Conservation (phyloP, 108 stramenopile species). For the Skeletonema menzelii region DNA sequence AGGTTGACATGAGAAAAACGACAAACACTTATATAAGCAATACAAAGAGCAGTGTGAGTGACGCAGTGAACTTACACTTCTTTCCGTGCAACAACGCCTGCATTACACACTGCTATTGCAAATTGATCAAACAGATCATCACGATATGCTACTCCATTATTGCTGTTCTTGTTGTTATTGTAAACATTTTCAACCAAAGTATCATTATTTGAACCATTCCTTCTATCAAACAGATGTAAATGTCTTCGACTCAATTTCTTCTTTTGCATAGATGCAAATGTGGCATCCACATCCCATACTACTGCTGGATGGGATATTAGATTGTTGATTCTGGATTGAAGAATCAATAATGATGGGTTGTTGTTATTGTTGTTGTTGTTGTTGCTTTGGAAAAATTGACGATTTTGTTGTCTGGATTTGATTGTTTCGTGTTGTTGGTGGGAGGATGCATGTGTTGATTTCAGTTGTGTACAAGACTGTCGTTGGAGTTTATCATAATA, state of each 20-base stretch:
- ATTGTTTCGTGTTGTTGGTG: background rate
- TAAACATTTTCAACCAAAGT: background rate
- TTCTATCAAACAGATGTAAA: slow-evolving; percentile 32
- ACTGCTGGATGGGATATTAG: slow-evolving; percentile 31
- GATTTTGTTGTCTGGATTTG: background rate
- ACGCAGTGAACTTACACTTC: slow-evolving; percentile 27
- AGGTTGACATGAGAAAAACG: no score
- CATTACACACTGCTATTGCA: slow-evolving; percentile 50
- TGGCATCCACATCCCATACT: slow-evolving; percentile 23
- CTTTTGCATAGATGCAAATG: slow-evolving; percentile 37
- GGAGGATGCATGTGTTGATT: background rate
- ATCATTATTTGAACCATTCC: background rate
- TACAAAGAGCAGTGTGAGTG: no score
- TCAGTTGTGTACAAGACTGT: background rate
- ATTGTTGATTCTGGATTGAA: slow-evolving; percentile 17
- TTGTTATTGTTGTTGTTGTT: background rate
- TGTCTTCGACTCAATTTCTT: slow-evolving; percentile 39
- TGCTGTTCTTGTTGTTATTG: background rate
- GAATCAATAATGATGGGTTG: background rate
- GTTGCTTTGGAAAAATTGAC: background rate
- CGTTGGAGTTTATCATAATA: no score
- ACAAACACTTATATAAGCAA: no score
- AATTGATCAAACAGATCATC: slow-evolving; percentile 60
- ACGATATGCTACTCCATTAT: background rate
- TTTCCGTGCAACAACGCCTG: slow-evolving; percentile 55